These are phyloP conservation scores for Phaeomoniella chlamydospora DNA, from an alignment of 2,329 filamentous ascomycete genomes.

Conservation along the genomic window DNA sequence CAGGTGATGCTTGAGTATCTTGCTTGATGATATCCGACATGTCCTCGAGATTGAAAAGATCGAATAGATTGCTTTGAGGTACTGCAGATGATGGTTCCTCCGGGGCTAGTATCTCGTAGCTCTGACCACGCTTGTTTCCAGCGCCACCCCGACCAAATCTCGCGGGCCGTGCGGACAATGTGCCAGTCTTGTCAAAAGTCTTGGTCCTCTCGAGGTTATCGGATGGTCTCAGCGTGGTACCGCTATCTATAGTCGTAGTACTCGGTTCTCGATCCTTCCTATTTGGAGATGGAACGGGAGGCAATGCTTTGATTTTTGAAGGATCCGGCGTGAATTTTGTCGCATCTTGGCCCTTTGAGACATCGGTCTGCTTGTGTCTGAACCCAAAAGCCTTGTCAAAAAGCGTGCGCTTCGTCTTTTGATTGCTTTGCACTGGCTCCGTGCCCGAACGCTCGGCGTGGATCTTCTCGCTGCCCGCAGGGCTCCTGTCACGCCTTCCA, in stretches of 20 bases:
- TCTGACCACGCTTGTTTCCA: constrained; percentile 8
- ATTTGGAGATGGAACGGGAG: constrained; percentile 15
- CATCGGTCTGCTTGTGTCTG: constrained; percentile 6
- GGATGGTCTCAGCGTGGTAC: constrained; percentile 13
- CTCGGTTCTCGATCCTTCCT: constrained; percentile 15
- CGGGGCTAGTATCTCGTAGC: constrained; percentile 25
- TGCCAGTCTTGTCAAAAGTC: constrained; percentile 12
- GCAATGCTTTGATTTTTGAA: constrained; percentile 31
- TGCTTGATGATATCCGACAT: constrained; percentile 83
- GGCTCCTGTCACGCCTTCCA: constrained; percentile 58
- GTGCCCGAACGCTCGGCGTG: constrained; percentile 14
- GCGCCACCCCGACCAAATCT: constrained; percentile 7
- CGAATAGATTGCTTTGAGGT: constrained; percentile 47
- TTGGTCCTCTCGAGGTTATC: constrained; percentile 11
- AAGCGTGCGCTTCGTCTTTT: constrained; percentile 6
- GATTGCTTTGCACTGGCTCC: constrained; percentile 1
- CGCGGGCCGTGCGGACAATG: too few species aligned
- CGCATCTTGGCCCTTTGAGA: constrained; percentile 35
- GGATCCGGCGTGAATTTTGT: constrained; percentile 39
- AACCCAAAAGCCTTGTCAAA: constrained; percentile 9
- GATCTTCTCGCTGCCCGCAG: constrained; percentile 62
- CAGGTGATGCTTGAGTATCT: constrained; percentile 40
- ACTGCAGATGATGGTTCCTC: constrained; percentile 26
- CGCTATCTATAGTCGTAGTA: constrained; percentile 15
- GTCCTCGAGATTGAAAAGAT: constrained; percentile 78